A percentile compares a stretch with the other conserved stretches of the same genome.
These are phyloP conservation scores for Termitomyces sp. DNA, from an alignment of 768 basidiomycete species.

Conservation along the genomic window DNA sequence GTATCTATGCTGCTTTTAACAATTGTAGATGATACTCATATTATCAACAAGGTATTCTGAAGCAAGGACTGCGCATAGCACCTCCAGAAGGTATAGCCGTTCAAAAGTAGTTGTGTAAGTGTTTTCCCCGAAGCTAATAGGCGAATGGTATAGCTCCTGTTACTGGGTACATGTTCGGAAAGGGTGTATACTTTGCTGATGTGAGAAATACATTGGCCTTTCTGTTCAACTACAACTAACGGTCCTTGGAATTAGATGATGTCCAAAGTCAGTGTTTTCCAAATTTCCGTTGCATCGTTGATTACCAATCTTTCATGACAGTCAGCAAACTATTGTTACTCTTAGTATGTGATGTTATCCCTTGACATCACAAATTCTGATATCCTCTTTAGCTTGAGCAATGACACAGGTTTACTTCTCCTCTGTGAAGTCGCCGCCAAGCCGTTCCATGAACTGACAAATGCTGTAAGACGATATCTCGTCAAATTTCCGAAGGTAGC, in stretches of 20 bases:
- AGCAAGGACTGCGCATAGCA: constrained; percentile 58
- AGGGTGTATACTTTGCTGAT: constrained; percentile 62
- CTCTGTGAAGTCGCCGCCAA: constrained; percentile 57
- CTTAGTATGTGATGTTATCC: constrained; percentile 28
- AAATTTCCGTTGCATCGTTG: neutral
- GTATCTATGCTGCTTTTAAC: constrained; percentile 17
- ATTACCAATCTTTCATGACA: constrained; percentile 12
- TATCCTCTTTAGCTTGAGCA: constrained; percentile 34
- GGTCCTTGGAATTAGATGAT: constrained; percentile 39
- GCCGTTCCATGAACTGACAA: constrained; percentile 43
- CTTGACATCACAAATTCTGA: neutral
- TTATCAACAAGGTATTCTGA: constrained; percentile 39
- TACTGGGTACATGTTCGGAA: constrained; percentile 62
- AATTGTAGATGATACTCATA: neutral
- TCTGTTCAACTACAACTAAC: neutral
- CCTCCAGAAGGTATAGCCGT: constrained; percentile 48
- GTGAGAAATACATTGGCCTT: constrained; percentile 23
- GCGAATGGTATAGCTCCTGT: constrained; percentile 33
- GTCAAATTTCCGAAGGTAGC: neutral
- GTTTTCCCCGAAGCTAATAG: neutral
- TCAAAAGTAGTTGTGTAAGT: too few relatives aligned
- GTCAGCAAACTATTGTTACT: constrained; percentile 54
- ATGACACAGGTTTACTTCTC: constrained; percentile 47
- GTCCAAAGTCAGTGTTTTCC: constrained; percentile 40
- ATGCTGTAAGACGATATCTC: constrained; percentile 27